phyloP scores from a whole-genome alignment of 495 filamentous ascomycete genomes.

The Xylaria flabelliformis region DNA sequence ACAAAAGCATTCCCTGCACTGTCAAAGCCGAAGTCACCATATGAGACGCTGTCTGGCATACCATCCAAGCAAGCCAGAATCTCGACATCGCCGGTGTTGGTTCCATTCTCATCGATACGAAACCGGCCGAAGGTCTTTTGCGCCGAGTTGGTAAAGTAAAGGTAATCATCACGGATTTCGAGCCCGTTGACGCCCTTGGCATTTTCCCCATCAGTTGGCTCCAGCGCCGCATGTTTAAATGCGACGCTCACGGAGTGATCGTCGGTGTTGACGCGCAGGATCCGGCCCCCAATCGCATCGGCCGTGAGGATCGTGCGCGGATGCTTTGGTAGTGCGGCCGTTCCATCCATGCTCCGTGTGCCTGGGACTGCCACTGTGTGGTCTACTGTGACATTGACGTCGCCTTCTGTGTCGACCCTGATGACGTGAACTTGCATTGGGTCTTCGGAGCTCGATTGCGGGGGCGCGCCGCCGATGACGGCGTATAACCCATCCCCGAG shows the following conservation, averaged over 20 bases:
- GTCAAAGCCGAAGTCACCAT: constrained; percentile 39
- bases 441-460: constrained; percentile 9
- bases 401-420: constrained; percentile 27
- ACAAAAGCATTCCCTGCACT: constrained; percentile 41
- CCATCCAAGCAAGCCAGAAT: constrained; percentile 23
- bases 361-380: constrained; percentile 27
- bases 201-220: neutral
- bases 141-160: constrained; percentile 52
- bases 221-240: constrained; percentile 17
- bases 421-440: constrained; percentile 35
- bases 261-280: constrained; percentile 38
- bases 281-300: constrained; percentile 42
- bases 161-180: constrained; percentile 32
- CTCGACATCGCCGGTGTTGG: constrained; percentile 31
- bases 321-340: constrained; percentile 29
- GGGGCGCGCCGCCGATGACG: constrained; percentile 35
- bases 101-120: constrained; percentile 37
- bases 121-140: constrained; percentile 43
- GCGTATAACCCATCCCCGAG: constrained; percentile 42
- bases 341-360: constrained; percentile 41
- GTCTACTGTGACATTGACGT: constrained; percentile 20
- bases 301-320: constrained; percentile 37
- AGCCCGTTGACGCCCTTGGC: constrained; percentile 48
- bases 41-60: constrained; percentile 29
- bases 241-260: constrained; percentile 24